Evolutionary conservation across 2,329 filamentous ascomycete genomes (phyloP), one percentile per base, ranked within the genome.

Genomic region (Orbilia oligospora): DNA sequence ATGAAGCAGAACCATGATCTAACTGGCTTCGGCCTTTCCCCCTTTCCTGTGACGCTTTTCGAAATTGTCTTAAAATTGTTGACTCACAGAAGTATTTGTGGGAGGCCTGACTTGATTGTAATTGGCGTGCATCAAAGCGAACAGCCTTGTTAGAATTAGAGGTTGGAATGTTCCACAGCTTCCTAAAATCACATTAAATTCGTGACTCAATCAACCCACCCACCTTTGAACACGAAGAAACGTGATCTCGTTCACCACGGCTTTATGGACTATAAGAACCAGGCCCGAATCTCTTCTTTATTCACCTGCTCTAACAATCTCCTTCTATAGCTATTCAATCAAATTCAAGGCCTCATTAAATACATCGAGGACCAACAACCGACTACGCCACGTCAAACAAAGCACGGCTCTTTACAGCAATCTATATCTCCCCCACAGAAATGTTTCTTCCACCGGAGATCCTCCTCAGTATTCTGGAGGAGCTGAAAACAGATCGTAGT

Each of bases 391-490:
- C 3, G 16, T 41, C 12, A n/a, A 41, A 41, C 12, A 41, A 14
- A 9, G 38, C 12, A n/a, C n/a, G n/a, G n/a, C n/a, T n/a, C n/a
- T n/a, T n/a, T n/a, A n/a, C n/a, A n/a, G n/a, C n/a, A n/a, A n/a
- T n/a, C n/a, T n/a, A n/a, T n/a, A n/a, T n/a, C n/a, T n/a, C 8
- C 38, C 14, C 9, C 12, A 41, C 16, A 61, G 24, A 18, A n/a
- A 61, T 61, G 56, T 61, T 61, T n/a, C 3, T 61, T 8, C 56
- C 56, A 27, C 56, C 56, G 20, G 56, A 61, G 22, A 61, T 61
- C 33, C 56, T 61, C 33, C 56, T 61, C 20, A 18, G 14, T n/a
- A 44, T 61, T 27, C 18, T 61, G 3, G 56, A 61, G 16, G 24
- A n/a, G 9, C 36, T 61, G 56, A 61, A 61, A 16, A 44, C 18